These are phyloP conservation scores for Diutina pseudorugosa DNA, from an alignment of 1,139 yeast species.

Conservation along the genomic window DNA sequence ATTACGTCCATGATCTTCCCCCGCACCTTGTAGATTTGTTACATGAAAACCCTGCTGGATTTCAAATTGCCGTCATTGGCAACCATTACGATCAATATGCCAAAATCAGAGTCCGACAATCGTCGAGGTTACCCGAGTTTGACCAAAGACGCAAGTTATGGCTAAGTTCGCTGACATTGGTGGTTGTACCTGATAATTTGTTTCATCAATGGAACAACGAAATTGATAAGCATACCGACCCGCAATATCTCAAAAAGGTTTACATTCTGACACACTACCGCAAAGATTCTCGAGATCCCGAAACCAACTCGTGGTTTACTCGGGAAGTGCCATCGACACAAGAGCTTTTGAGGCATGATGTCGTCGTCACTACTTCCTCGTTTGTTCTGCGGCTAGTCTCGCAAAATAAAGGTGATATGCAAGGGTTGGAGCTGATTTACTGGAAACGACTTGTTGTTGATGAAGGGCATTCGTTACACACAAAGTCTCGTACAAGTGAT, in stretches of 20 bases:
- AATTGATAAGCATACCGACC: slow-evolving; percentile 39
- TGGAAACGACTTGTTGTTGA: slow-evolving; percentile 68
- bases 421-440: slow-evolving; percentile 29
- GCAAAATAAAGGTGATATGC: slow-evolving; percentile 5
- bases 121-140: neutral
- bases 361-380: slow-evolving; percentile 39
- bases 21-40: slow-evolving; percentile 24
- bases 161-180: slow-evolving; percentile 36
- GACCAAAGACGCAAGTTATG: neutral
- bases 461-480: slow-evolving; percentile 57
- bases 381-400: slow-evolving; percentile 13
- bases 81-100: neutral
- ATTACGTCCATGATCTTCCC: slow-evolving; percentile 32
- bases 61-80: slow-evolving; percentile 9
- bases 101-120: neutral
- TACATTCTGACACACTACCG: slow-evolving; percentile 21
- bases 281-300: slow-evolving; percentile 11
- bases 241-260: slow-evolving; percentile 21
- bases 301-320: slow-evolving; percentile 10
- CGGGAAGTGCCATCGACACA: slow-evolving; percentile 17
- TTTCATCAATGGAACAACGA: slow-evolving; percentile 57
- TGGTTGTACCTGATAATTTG: slow-evolving; percentile 56
- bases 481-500: slow-evolving; percentile 37
- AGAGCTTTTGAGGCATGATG: slow-evolving; percentile 31
- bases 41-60: slow-evolving; percentile 28